These are phyloP conservation scores for Ophiosphaerella korrae DNA, from an alignment of 2,329 filamentous ascomycete genomes.

Conservation along the genomic window DNA sequence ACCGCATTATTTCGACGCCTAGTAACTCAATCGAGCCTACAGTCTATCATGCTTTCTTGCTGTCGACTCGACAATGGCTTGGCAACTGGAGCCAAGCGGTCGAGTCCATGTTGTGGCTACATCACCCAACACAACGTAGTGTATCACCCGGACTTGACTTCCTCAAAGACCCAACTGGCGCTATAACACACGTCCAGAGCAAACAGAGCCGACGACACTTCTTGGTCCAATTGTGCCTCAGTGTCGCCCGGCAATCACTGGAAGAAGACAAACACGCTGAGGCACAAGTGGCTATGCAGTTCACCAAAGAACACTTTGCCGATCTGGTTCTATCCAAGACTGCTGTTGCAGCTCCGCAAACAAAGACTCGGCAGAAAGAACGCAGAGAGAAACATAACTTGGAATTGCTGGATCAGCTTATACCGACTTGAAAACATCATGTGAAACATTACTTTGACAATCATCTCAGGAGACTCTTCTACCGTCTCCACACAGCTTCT, in stretches of 20 bases:
- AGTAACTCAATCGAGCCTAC: slow-evolving; percentile 10
- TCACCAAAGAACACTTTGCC: slow-evolving; percentile 37
- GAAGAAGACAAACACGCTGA: slow-evolving; percentile 35
- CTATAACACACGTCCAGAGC: slow-evolving; percentile 12
- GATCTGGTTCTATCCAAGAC: slow-evolving; percentile 33
- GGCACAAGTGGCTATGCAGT: slow-evolving; percentile 37
- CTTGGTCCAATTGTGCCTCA: slow-evolving; percentile 38
- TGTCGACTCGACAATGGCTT: slow-evolving; percentile 29
- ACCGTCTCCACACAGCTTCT: too few relatives aligned
- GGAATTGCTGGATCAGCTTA: slow-evolving; percentile 32
- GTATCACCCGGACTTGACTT: slow-evolving; percentile 28
- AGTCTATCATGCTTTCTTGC: slow-evolving; percentile 33
- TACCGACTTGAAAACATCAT: slow-evolving; percentile 20
- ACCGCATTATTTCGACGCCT: slow-evolving; percentile 24
- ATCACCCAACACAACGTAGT: slow-evolving; percentile 31
- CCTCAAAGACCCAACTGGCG: slow-evolving; percentile 29
- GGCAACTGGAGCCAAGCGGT: slow-evolving; percentile 26
- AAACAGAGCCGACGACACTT: slow-evolving; percentile 22
- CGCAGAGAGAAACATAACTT: slow-evolving; percentile 27
- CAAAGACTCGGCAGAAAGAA: slow-evolving; percentile 3
- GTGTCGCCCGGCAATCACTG: slow-evolving; percentile 35
- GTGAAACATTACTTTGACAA: not conserved
- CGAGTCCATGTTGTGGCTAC: slow-evolving; percentile 35
- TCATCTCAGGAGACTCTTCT: too few relatives aligned
- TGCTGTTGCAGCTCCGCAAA: slow-evolving; percentile 2